Base-by-base conservation (phyloP, 768 basidiomycete genomes). In the Mycena pura region DNA sequence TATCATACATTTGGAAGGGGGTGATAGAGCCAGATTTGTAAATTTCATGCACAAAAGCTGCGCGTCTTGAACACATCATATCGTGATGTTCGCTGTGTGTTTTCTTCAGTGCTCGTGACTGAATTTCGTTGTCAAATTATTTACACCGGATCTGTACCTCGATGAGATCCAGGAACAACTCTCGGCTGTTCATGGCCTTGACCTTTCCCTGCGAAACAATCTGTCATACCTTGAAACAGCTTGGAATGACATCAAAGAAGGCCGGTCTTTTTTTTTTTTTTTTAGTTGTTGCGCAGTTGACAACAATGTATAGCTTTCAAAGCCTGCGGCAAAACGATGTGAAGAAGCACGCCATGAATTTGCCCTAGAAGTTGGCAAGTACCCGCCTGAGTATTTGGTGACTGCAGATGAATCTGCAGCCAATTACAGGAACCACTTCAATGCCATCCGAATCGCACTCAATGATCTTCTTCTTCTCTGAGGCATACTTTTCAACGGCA, bases 131-230 rank as follows among this genome's bases (percentile, higher is more conserved):
- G 28, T 24, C 27, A 36, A 48, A 25, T 27, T 11, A 24, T 19
- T 14, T 57, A 15, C 47, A 25, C 69, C 68, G 15, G 64, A 68
- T 39, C 13, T 70, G 5, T 70, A 67, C 40, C 63, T 70, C 5
- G 63, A 68, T 34, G 63, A 65, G 48, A 53, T 68, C 10, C 56
- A 62, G 40, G 55, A 61, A 21, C 43, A 55, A 29, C 50, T 71
- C 6, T 22, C 25, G 14, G 25, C 50, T 15, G 22, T 32, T 32
- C 53, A 60, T 36, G 51, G 63, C 29, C 27, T 66, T 22, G 25
- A 60, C 24, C 34, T 58, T 22, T 64, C 62, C 15, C 45, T 64
- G 25, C 27, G 46, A n/a, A 10, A 64, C 62, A 15, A 59, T 68
- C 45, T 63, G 41, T 6, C 41, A 57, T 11, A 64, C 63, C 10